Conservation (phyloP, 2,329 filamentous ascomycete species). For the Colletotrichum somersetense region DNA sequence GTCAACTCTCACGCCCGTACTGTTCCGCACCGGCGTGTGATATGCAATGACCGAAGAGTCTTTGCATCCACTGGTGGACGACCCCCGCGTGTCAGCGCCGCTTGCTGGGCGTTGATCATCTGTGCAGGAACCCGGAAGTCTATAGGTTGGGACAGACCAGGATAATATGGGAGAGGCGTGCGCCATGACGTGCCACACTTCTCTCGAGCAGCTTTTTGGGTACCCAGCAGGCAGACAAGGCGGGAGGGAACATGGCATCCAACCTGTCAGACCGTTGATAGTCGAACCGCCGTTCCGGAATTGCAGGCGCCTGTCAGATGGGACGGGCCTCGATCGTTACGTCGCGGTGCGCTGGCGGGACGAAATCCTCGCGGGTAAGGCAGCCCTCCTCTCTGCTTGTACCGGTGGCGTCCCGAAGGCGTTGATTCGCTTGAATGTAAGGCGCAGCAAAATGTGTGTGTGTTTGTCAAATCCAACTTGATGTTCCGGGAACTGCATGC, state of each 20-base stretch:
- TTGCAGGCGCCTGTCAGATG: constrained; percentile 34
- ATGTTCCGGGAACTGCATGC: constrained; percentile 9
- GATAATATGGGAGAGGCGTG: constrained; percentile 2
- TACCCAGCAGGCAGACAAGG: background rate
- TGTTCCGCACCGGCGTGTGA: constrained; percentile 28
- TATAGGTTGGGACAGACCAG: constrained; percentile 28
- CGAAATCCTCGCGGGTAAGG: background rate
- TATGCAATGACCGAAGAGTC: background rate
- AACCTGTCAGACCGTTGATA: background rate
- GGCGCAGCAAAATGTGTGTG: background rate
- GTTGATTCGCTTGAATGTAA: background rate
- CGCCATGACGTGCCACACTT: constrained; percentile 32
- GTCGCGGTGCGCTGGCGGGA: constrained; percentile 40
- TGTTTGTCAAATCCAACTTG: background rate
- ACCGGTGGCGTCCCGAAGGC: too few species aligned
- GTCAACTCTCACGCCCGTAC: constrained; percentile 7
- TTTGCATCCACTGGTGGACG: background rate
- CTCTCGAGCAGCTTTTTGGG: constrained; percentile 5
- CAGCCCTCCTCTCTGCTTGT: constrained; percentile 5
- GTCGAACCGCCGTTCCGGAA: constrained; percentile 17
- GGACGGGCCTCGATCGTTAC: constrained; percentile 38
- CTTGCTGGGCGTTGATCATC: constrained; percentile 45
- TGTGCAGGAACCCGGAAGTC: constrained; percentile 50
- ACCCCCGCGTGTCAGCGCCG: constrained; percentile 19
- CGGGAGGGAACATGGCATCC: background rate